These are phyloP conservation scores for Fonsecaea pedrosoi DNA, from an alignment of 2,329 filamentous ascomycete species.

Conservation along the genomic window DNA sequence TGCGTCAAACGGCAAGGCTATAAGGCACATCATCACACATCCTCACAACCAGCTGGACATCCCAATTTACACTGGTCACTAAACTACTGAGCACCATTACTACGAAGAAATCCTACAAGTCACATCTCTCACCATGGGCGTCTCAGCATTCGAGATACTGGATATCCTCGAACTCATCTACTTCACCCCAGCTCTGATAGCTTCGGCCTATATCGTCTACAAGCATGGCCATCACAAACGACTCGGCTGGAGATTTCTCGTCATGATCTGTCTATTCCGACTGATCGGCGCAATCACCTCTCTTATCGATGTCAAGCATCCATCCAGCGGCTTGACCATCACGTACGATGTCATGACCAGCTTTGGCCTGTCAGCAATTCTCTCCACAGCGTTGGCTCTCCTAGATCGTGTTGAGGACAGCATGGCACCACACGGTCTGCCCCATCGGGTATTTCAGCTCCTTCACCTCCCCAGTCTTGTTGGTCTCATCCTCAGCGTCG, in stretches of 20 bases:
- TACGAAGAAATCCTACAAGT: neutral
- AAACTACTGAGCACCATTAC: neutral
- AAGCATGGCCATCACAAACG: constrained; percentile 51
- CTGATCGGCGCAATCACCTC: constrained; percentile 59
- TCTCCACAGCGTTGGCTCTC: constrained; percentile 56
- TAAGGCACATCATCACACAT: neutral
- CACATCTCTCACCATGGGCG: constrained; percentile 22
- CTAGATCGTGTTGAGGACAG: constrained; percentile 47
- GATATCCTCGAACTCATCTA: constrained; percentile 46
- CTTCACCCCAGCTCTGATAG: constrained; percentile 46
- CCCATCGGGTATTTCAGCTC: constrained; percentile 41
- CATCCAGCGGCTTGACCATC: constrained; percentile 48
- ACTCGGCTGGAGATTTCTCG: constrained; percentile 62
- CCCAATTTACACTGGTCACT: neutral
- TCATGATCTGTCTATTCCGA: constrained; percentile 60
- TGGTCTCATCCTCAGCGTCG: constrained; percentile 50
- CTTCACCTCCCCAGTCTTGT: constrained; percentile 44
- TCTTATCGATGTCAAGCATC: constrained; percentile 57
- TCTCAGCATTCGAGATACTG: constrained; percentile 33
- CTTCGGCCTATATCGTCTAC: constrained; percentile 43
- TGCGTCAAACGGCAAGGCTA: neutral
- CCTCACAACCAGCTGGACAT: neutral
- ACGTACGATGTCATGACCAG: constrained; percentile 54
- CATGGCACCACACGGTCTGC: constrained; percentile 37
- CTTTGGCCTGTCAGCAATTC: constrained; percentile 58